Evolutionary conservation across 768 basidiomycete species (phyloP).

Genomic region (Obba rivulosa): DNA sequence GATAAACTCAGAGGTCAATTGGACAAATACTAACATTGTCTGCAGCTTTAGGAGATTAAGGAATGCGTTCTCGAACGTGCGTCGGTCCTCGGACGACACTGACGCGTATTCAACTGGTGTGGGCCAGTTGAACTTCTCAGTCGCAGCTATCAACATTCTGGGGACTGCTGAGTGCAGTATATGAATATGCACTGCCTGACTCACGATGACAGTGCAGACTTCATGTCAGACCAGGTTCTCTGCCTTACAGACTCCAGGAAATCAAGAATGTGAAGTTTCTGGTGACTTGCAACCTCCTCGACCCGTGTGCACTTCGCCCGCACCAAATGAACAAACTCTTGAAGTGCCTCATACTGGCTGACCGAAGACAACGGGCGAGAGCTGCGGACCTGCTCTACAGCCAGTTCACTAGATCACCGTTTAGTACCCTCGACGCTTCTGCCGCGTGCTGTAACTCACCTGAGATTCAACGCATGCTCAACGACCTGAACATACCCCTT

Average conservation of each 20-base stretch:
- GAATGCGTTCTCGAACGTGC: conserved; percentile 73
- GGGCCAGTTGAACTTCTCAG: conserved; percentile 87
- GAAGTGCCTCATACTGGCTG: conserved; percentile 54
- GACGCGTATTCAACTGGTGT: conserved; percentile 59
- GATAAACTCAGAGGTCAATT: background rate
- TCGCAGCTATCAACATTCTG: conserved; percentile 57
- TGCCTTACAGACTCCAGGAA: conserved; percentile 62
- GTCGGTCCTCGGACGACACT: conserved; percentile 44
- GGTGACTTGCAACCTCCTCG: conserved; percentile 40
- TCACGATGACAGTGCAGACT: conserved; percentile 56
- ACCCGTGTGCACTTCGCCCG: conserved; percentile 37
- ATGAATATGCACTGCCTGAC: conserved; percentile 19
- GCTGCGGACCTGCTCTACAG: conserved; percentile 46
- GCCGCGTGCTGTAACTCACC: conserved; percentile 39
- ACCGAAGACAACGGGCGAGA: conserved; percentile 36
- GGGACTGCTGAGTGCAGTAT: background rate
- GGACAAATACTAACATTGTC: conserved; percentile 51
- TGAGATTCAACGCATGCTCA: conserved; percentile 62
- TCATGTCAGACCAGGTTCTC: conserved; percentile 76
- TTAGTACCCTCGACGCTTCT: background rate
- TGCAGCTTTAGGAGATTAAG: conserved; percentile 74
- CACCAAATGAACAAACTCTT: conserved; percentile 53
- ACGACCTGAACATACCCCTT: conserved; percentile 73
- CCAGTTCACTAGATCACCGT: conserved; percentile 44
- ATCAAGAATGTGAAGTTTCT: conserved; percentile 51